These are phyloP conservation scores for Calocybe gangraenosa DNA, from an alignment of 768 basidiomycete genomes.

Conservation along the genomic window DNA sequence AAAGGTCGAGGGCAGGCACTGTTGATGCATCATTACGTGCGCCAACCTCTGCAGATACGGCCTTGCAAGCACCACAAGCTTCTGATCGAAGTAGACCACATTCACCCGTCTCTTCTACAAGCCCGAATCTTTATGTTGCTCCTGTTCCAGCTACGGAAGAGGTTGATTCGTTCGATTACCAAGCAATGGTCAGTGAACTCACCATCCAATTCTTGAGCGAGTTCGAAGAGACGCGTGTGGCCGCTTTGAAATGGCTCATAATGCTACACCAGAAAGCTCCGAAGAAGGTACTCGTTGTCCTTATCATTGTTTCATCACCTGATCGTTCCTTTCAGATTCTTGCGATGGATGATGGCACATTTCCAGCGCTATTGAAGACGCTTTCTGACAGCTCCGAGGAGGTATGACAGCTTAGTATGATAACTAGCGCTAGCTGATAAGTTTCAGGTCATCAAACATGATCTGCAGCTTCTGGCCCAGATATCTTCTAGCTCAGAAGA, in stretches of 20 bases:
- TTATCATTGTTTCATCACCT: not conserved
- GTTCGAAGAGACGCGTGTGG: slow-evolving; percentile 93
- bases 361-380: slow-evolving; percentile 92
- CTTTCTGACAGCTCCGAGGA: slow-evolving; percentile 96
- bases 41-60: slow-evolving; percentile 27
- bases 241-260: slow-evolving; percentile 94
- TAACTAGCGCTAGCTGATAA: not conserved
- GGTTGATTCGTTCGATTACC: slow-evolving; percentile 83
- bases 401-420: slow-evolving; percentile 44
- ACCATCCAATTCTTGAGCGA: slow-evolving; percentile 95
- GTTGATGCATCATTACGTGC: slow-evolving; percentile 35
- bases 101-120: slow-evolving; percentile 53
- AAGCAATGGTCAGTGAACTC: slow-evolving; percentile 86
- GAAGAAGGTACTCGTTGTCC: slow-evolving; percentile 60
- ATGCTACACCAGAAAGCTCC: slow-evolving; percentile 99
- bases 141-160: slow-evolving; percentile 37
- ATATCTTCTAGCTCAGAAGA: slow-evolving; percentile 96
- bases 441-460: slow-evolving; percentile 86
- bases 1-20: slow-evolving; percentile 24
- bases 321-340: slow-evolving; percentile 59
- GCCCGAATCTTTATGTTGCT: slow-evolving; percentile 31
- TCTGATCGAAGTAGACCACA: slow-evolving; percentile 52
- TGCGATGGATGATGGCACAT: slow-evolving; percentile 95
- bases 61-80: slow-evolving; percentile 17
- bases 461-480: slow-evolving; percentile 92